phyloP scores from a whole-genome alignment of 2,329 filamentous ascomycete species.

The Hypomyces rosellus region DNA sequence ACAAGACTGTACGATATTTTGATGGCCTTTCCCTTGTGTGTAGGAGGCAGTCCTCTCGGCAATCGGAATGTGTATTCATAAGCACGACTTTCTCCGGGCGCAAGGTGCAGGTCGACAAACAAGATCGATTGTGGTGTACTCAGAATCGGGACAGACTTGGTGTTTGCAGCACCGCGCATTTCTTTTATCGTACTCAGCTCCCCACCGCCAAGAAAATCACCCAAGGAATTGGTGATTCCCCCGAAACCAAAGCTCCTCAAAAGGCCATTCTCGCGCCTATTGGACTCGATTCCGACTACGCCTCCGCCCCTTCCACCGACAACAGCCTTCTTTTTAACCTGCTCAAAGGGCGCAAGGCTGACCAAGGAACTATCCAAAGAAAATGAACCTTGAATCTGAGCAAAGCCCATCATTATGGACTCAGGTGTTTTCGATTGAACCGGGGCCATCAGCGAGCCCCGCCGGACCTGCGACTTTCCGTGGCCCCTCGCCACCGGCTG shows the following conservation, averaged over 20 bases:
- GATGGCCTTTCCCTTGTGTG: slow-evolving; percentile 84
- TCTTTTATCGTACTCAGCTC: slow-evolving; percentile 93
- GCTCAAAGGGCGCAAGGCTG: slow-evolving; percentile 84
- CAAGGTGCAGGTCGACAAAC: slow-evolving; percentile 86
- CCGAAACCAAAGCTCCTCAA: slow-evolving; percentile 84
- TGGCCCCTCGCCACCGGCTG: slow-evolving; percentile 34
- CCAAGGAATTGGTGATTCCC: slow-evolving; percentile 78
- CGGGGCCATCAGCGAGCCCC: slow-evolving; percentile 38
- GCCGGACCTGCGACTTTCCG: slow-evolving; percentile 40
- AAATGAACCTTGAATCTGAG: slow-evolving; percentile 88
- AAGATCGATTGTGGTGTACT: slow-evolving; percentile 92
- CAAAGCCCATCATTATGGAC: slow-evolving; percentile 95
- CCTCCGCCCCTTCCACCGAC: slow-evolving; percentile 82
- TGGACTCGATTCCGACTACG: slow-evolving; percentile 71
- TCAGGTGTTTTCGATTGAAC: slow-evolving; percentile 55
- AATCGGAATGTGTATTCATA: slow-evolving; percentile 84
- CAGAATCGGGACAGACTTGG: slow-evolving; percentile 83
- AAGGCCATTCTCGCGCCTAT: slow-evolving; percentile 70
- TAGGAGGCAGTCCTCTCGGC: slow-evolving; percentile 83
- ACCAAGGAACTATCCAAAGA: slow-evolving; percentile 86
- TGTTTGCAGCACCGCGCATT: slow-evolving; percentile 82
- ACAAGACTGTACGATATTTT: slow-evolving; percentile 89
- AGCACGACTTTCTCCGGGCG: slow-evolving; percentile 79
- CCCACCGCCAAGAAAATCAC: slow-evolving; percentile 75
- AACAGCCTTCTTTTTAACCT: slow-evolving; percentile 90